Conservation (phyloP, 768 basidiomycete species). For the Boletus barrowsii region DNA sequence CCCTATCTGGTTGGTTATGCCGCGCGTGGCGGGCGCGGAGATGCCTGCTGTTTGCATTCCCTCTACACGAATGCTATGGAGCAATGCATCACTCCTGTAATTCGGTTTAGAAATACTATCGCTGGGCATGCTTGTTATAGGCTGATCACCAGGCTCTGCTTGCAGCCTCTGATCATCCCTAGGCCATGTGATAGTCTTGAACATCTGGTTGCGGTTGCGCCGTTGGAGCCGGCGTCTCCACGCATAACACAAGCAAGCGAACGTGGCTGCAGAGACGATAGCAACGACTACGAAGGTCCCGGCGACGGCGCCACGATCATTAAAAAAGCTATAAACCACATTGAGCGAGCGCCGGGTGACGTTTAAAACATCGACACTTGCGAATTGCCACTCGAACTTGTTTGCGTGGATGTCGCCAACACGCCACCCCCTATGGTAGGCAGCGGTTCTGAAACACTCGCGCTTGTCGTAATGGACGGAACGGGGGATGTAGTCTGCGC, state of each 20-base stretch:
- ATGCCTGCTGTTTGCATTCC: background rate
- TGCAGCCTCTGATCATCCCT: constrained; percentile 14
- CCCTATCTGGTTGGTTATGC: background rate
- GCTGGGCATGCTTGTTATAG: constrained; percentile 18
- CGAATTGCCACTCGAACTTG: constrained; percentile 18
- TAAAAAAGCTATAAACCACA: constrained; percentile 50
- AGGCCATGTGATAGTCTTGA: constrained; percentile 35
- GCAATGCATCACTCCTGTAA: background rate
- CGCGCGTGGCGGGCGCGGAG: background rate
- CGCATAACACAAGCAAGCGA: constrained; percentile 40
- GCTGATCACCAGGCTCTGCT: constrained; percentile 38
- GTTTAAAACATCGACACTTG: constrained; percentile 18
- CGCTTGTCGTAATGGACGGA: constrained; percentile 35
- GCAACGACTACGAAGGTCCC: constrained; percentile 74
- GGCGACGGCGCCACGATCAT: constrained; percentile 64
- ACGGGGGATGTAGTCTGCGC: constrained; percentile 42
- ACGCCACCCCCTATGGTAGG: constrained; percentile 40
- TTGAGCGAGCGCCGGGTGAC: background rate
- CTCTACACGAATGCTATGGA: background rate
- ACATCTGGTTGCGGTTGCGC: constrained; percentile 35
- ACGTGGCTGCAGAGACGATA: constrained; percentile 46
- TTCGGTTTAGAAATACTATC: constrained; percentile 7
- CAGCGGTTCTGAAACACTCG: constrained; percentile 38
- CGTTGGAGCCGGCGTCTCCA: constrained; percentile 39
- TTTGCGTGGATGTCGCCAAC: constrained; percentile 47